Conservation (phyloP, 345 rosid genomes). For the Pistacia atlantica region DNA sequence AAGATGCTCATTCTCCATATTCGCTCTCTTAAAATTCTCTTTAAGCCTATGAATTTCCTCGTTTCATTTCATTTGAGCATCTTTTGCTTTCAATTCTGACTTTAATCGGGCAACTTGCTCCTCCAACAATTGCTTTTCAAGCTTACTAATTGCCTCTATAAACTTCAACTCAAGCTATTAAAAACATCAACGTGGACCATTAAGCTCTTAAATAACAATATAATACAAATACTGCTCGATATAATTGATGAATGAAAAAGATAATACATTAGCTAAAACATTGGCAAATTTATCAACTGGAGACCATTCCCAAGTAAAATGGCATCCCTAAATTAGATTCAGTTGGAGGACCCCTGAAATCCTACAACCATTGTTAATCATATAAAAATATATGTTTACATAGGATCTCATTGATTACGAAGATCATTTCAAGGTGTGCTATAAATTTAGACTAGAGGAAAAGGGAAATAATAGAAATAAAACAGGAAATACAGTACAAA, state of each 20-base stretch:
- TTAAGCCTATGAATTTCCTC: slow-evolving; percentile 76
- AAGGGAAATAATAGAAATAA: background rate
- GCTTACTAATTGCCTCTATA: slow-evolving; percentile 58
- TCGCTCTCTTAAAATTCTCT: slow-evolving; percentile 71
- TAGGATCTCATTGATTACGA: background rate
- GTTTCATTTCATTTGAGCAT: slow-evolving; percentile 62
- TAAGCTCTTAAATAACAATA: background rate
- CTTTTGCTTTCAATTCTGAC: slow-evolving; percentile 60
- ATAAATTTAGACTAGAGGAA: background rate
- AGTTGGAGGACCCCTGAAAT: too few relatives aligned
- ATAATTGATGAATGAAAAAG: too few relatives aligned
- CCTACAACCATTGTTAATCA: too few relatives aligned
- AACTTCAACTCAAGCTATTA: slow-evolving; percentile 78
- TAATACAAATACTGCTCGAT: background rate
- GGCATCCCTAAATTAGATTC: too few relatives aligned
- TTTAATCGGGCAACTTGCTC: slow-evolving; percentile 78
- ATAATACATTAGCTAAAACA: too few relatives aligned
- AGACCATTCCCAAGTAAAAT: too few relatives aligned
- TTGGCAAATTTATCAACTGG: too few relatives aligned
- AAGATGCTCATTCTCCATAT: slow-evolving; percentile 43
- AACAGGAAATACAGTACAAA: too few relatives aligned
- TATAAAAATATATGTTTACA: background rate
- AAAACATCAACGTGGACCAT: background rate
- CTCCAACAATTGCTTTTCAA: slow-evolving; percentile 71
- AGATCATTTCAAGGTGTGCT: background rate